Base-by-base conservation (phyloP, 768 basidiomycete species). In the Agrocybe praecox region DNA sequence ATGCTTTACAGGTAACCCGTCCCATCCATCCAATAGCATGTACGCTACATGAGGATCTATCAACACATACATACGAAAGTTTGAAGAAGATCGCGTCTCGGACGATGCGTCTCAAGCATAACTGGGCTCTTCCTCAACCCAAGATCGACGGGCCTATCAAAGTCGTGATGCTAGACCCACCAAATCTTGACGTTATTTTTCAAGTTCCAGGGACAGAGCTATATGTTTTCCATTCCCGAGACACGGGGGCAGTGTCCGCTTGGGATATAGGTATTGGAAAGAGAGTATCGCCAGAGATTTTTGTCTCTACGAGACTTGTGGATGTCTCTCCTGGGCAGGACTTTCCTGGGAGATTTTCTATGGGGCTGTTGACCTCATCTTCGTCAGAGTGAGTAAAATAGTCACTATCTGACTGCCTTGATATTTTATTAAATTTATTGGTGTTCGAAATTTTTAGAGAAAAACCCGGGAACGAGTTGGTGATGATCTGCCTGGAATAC, bases 311-410 rank as follows among this genome's bases (percentile, higher is more conserved):
- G 15, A 47, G 50, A 21, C 52, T 72, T 12, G 48, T 65, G 44
- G 72, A 73, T 55, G 64, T 71, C 3, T 69, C 69, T 17, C 65
- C 70, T 19, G 72, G 66, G 7, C 60, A 63, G 49, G 62, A 69
- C 42, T 54, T 65, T 17, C 56, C 23, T 9, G 68, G 67, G 14
- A 57, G 22, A 52, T 71, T 71, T 33, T 67, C 66, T 17, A 66
- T 72, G 59, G 69, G 62, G 2, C 45, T 69, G 34, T 53, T 71
- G 34, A 55, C 62, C 2, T 53, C 52, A 42, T 43, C 43, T 5
- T 32, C 42, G 10, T 22, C 46, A 42, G 49, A 36, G 66, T 64
- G 34, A 58, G 59, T 62, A 49, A 7, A 19, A 5, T 46, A 19
- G 15, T 10, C 19, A 9, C 29, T 2, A 14, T 29, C 11, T 29